These are phyloP conservation scores for Tolypocladium pustulatum DNA, from an alignment of 2,329 filamentous ascomycete species.

Conservation along the genomic window DNA sequence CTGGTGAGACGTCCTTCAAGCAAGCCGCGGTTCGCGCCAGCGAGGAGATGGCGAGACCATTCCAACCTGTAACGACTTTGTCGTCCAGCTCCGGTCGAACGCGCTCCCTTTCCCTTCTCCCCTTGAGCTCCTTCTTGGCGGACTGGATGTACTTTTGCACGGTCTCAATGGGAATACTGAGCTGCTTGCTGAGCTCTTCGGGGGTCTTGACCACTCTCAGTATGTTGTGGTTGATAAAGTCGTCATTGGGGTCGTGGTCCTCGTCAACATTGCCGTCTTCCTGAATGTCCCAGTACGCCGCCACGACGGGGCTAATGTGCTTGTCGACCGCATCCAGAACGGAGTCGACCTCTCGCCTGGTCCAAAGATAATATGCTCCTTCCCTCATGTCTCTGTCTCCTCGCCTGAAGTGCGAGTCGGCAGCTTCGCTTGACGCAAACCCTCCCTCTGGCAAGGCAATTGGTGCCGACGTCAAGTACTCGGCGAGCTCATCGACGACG, in stretches of 20 bases:
- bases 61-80: slow-evolving; percentile 81
- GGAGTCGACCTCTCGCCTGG: slow-evolving; percentile 70
- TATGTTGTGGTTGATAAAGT: slow-evolving; percentile 91
- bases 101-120: slow-evolving; percentile 63
- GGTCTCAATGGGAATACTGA: slow-evolving; percentile 60
- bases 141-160: slow-evolving; percentile 56
- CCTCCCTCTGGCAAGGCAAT: slow-evolving; percentile 60
- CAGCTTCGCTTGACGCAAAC: slow-evolving; percentile 82
- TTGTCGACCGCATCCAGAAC: slow-evolving; percentile 44
- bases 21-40: slow-evolving; percentile 66
- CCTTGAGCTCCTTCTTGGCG: slow-evolving; percentile 57
- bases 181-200: slow-evolving; percentile 61
- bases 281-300: slow-evolving; percentile 74
- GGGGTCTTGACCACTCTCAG: slow-evolving; percentile 60
- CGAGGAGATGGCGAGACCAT: slow-evolving; percentile 76
- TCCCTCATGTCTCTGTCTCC: slow-evolving; percentile 75
- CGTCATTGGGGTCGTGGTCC: slow-evolving; percentile 79
- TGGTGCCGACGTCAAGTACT: slow-evolving; percentile 69
- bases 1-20: slow-evolving; percentile 48
- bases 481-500: slow-evolving; percentile 69
- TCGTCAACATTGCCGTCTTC: slow-evolving; percentile 78
- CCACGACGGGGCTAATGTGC: slow-evolving; percentile 61
- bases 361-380: slow-evolving; percentile 94
- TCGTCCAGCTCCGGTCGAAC: slow-evolving; percentile 72
- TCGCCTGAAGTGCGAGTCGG: slow-evolving; percentile 68